phyloP scores from a whole-genome alignment of 1,284 basidiomycete genomes.

The Ganoderma leucocontextum region DNA sequence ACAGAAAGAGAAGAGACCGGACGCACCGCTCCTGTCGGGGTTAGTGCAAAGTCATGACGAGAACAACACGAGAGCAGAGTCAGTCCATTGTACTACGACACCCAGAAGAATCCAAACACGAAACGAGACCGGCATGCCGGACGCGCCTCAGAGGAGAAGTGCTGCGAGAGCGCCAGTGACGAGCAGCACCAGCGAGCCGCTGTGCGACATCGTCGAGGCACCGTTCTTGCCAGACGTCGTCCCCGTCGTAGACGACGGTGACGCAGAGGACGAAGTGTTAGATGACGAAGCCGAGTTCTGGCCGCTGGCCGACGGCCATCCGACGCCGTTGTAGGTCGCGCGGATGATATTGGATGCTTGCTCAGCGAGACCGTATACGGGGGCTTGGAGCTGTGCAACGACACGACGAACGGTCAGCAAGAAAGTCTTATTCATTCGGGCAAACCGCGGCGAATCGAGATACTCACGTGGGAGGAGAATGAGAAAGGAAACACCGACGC shows the following conservation, averaged over 20 bases:
- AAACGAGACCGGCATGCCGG: not conserved
- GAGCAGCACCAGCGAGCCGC: constrained; percentile 17
- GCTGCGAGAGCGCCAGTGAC: constrained; percentile 18
- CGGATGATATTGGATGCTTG: constrained; percentile 71
- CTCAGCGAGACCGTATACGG: constrained; percentile 77
- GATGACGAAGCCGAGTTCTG: constrained; percentile 15
- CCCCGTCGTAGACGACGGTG: constrained; percentile 5
- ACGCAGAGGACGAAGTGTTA: constrained; percentile 4
- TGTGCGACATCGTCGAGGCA: constrained; percentile 6
- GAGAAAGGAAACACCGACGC: constrained; percentile 60
- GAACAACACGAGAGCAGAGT: not conserved
- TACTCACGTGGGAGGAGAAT: constrained; percentile 53
- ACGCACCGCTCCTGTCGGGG: not conserved
- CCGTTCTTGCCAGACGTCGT: constrained; percentile 19
- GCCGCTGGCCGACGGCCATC: constrained; percentile 33
- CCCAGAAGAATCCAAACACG: not conserved
- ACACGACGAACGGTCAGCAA: not conserved
- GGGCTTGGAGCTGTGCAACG: constrained; percentile 53
- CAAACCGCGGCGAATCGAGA: not conserved
- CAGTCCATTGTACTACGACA: not conserved
- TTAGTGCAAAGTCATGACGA: constrained; percentile 1
- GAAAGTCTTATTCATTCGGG: not conserved
- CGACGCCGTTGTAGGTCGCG: constrained; percentile 48
- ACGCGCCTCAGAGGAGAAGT: constrained; percentile 13
- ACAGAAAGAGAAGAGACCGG: not conserved